Conservation (phyloP, 345 rosid species). For the Brassica incana region DNA sequence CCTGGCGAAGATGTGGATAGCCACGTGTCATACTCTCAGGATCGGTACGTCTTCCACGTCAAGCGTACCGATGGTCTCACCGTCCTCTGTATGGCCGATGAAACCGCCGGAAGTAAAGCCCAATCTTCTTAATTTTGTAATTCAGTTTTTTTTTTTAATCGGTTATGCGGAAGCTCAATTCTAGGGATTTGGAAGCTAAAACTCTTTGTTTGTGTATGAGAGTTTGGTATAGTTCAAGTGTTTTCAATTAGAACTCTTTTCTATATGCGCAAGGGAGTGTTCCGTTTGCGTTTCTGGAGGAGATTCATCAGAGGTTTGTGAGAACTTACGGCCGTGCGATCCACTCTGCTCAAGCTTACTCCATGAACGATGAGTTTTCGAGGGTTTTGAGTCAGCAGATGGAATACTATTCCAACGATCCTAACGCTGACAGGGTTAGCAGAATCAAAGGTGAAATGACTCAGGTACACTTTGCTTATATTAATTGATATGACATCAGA, state of each 20-base stretch:
- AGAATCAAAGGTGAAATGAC: constrained; percentile 93
- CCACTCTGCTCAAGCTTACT: constrained; percentile 81
- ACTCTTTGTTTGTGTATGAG: not conserved
- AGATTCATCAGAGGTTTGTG: constrained; percentile 91
- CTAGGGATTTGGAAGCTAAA: not conserved
- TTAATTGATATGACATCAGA: not conserved
- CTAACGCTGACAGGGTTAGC: constrained; percentile 86
- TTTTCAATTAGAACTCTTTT: too few relatives aligned
- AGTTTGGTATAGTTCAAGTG: not conserved
- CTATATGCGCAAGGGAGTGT: constrained; percentile 57
- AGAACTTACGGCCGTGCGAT: constrained; percentile 60
- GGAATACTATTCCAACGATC: constrained; percentile 82
- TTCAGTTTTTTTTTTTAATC: not conserved
- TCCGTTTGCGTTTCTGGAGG: constrained; percentile 92
- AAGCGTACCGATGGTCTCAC: constrained; percentile 96
- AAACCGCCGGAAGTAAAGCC: constrained; percentile 74
- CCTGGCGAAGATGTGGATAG: constrained; percentile 65
- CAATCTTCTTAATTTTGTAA: not conserved
- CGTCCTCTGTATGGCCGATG: constrained; percentile 96
- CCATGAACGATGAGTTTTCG: constrained; percentile 94
- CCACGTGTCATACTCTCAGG: constrained; percentile 87
- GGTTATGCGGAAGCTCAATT: not conserved
- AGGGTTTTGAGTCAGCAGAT: constrained; percentile 93
- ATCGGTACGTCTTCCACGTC: constrained; percentile 84
- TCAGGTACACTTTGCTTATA: constrained; percentile 52